Conservation (phyloP, 768 basidiomycete species). For the Pulveroboletus sp. region DNA sequence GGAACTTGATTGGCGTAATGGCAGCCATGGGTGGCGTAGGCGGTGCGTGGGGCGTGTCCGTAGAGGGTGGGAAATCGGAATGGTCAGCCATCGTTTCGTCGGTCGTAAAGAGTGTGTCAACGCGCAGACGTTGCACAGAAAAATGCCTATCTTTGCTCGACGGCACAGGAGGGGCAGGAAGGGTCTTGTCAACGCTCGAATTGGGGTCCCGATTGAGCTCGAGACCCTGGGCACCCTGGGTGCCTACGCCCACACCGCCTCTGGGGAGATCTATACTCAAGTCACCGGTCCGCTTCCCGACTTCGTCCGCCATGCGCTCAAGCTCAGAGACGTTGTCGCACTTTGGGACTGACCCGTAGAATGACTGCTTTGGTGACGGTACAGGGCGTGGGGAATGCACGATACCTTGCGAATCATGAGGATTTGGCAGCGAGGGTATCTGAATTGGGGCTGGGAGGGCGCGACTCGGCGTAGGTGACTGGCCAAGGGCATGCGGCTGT, state of each 20-base stretch:
- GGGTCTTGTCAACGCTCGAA: conserved; percentile 47
- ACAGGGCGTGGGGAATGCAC: conserved; percentile 66
- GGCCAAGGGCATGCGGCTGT: conserved; percentile 8
- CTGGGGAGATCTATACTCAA: conserved; percentile 23
- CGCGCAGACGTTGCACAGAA: conserved; percentile 17
- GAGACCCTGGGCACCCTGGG: conserved; percentile 17
- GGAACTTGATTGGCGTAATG: conserved; percentile 31
- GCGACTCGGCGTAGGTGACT: conserved; percentile 5
- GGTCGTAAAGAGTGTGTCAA: conserved; percentile 30
- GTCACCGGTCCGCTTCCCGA: conserved; percentile 29
- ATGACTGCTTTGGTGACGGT: conserved; percentile 60
- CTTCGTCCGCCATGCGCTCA: conserved; percentile 69
- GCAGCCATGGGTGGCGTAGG: conserved; percentile 53
- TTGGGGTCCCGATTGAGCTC: conserved; percentile 12
- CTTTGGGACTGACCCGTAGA: conserved; percentile 19
- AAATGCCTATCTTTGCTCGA: conserved; percentile 33
- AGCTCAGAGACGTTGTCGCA: conserved; percentile 55
- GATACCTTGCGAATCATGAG: conserved; percentile 33
- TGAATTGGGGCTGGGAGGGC: conserved; percentile 20
- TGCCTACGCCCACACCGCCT: conserved; percentile 20
- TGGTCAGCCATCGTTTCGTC: conserved; percentile 5
- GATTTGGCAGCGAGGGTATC: conserved; percentile 24
- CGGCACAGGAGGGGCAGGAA: conserved; percentile 55
- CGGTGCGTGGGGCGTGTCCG: conserved; percentile 29
- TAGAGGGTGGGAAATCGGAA: conserved; percentile 11